Percentiles rank a stretch among this genome's conserved stretches.
Conservation (phyloP, 352 stramenopile genomes). For the Globisporangium okanoganense region DNA sequence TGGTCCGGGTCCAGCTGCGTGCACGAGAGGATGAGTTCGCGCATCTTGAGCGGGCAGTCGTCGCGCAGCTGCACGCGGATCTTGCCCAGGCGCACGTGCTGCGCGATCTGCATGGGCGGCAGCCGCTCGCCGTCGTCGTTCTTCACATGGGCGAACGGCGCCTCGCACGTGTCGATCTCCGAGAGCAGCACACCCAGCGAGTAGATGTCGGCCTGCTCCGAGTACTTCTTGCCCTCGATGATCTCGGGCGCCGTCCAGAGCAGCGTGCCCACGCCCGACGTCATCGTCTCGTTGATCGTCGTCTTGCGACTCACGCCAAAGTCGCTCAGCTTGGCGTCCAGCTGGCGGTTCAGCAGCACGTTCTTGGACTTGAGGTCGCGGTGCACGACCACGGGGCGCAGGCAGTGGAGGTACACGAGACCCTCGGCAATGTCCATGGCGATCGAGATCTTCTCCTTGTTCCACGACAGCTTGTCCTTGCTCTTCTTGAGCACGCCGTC, state of each 20-base stretch:
- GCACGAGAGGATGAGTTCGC: slow-evolving; percentile 48
- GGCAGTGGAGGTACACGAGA: slow-evolving; percentile 80
- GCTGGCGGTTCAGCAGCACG: slow-evolving; percentile 63
- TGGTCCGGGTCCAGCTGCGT: slow-evolving; percentile 61
- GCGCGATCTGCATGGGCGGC: slow-evolving; percentile 67
- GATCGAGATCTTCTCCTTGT: slow-evolving; percentile 72
- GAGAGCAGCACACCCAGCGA: slow-evolving; percentile 82
- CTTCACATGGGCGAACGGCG: slow-evolving; percentile 51
- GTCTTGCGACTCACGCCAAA: slow-evolving; percentile 83
- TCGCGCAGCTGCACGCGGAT: slow-evolving; percentile 45
- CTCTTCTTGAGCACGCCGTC: slow-evolving; percentile 50
- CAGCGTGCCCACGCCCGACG: slow-evolving; percentile 72
- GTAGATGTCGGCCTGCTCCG: slow-evolving; percentile 87
- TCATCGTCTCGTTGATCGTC: slow-evolving; percentile 69
- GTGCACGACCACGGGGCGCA: slow-evolving; percentile 72
- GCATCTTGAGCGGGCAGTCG: slow-evolving; percentile 55
- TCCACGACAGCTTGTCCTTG: slow-evolving; percentile 56
- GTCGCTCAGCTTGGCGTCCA: slow-evolving; percentile 82
- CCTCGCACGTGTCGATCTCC: slow-evolving; percentile 68
- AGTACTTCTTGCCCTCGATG: slow-evolving; percentile 83
- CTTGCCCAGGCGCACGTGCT: slow-evolving; percentile 53
- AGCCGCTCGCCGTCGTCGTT: slow-evolving; percentile 44
- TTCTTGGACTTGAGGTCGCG: slow-evolving; percentile 89
- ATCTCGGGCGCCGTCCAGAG: slow-evolving; percentile 88
- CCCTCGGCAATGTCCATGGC: slow-evolving; percentile 81